Conservation (phyloP, 495 filamentous ascomycete genomes). For the Aspergillus affinis region DNA sequence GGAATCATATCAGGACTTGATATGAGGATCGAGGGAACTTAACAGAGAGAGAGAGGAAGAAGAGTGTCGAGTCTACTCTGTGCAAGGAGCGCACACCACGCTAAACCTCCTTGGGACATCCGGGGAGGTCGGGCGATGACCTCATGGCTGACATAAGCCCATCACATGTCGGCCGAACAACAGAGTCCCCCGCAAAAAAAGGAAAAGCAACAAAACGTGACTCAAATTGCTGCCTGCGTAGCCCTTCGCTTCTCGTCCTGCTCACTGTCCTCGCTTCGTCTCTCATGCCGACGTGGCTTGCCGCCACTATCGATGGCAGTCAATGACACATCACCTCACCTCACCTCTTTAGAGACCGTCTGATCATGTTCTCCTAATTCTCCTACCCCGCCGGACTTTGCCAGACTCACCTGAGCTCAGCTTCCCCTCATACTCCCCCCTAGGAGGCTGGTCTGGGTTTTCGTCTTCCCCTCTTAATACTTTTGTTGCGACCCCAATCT, state of each 20-base stretch:
- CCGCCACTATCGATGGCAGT: not conserved
- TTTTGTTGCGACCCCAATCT: too few species aligned
- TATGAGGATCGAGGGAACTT: not conserved
- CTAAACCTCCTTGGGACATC: not conserved
- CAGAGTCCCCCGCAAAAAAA: slow-evolving; percentile 3
- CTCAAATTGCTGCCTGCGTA: not conserved
- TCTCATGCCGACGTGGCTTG: not conserved
- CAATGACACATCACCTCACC: not conserved
- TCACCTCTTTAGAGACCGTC: not conserved
- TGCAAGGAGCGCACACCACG: too few species aligned
- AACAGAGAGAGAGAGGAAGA: not conserved
- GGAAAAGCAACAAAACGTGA: not conserved
- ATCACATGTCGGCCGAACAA: not conserved
- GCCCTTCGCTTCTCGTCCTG: not conserved
- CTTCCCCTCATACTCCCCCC: not conserved
- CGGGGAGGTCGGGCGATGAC: not conserved
- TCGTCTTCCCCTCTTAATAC: not conserved
- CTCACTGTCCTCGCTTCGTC: not conserved
- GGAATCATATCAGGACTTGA: not conserved
- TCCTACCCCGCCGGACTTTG: not conserved
- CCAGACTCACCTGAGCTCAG: not conserved
- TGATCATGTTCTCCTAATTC: not conserved
- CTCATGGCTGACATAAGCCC: not conserved
- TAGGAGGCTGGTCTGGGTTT: not conserved
- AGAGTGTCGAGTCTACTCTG: too few species aligned